These are phyloP conservation scores for Fraxinus anomala DNA, from an alignment of 257 asterid species.

Conservation along the genomic window DNA sequence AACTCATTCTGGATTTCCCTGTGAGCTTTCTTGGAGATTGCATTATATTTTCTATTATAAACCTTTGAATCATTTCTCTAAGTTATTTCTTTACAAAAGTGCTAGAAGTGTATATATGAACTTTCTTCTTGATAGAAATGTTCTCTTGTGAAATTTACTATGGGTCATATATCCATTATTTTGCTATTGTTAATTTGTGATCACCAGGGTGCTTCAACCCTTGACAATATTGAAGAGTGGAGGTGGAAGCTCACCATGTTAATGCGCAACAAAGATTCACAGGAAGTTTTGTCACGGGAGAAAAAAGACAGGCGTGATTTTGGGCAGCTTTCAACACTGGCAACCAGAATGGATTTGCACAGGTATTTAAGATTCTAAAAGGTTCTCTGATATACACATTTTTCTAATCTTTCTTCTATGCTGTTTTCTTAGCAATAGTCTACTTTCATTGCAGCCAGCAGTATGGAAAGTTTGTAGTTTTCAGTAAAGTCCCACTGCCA, in stretches of 20 bases:
- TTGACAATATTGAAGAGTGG: conserved; percentile 91
- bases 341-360: conserved; percentile 79
- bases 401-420: conserved; percentile 20
- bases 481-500: conserved; percentile 85
- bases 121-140: conserved; percentile 12
- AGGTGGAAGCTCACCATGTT: conserved; percentile 69
- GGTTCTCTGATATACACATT: conserved; percentile 7
- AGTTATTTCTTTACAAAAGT: background rate
- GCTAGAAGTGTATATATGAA: background rate
- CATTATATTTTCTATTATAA: background rate
- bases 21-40: background rate
- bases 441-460: conserved; percentile 62
- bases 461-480: conserved; percentile 66
- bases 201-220: conserved; percentile 64
- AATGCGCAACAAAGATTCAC: conserved; percentile 59
- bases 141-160: background rate
- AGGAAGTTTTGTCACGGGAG: conserved; percentile 74
- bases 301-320: conserved; percentile 87
- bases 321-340: conserved; percentile 74
- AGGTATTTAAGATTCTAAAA: conserved; percentile 41
- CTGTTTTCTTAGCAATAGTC: conserved; percentile 17
- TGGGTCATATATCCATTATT: conserved; percentile 8
- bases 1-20: background rate
- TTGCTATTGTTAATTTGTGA: conserved; percentile 27
- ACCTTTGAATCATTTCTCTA: background rate